A percentile compares a stretch with the other conserved stretches of the same genome.
Evolutionary conservation across 2,329 filamentous ascomycete species (phyloP).

Genomic region (Sclerotiophoma versabilis): DNA sequence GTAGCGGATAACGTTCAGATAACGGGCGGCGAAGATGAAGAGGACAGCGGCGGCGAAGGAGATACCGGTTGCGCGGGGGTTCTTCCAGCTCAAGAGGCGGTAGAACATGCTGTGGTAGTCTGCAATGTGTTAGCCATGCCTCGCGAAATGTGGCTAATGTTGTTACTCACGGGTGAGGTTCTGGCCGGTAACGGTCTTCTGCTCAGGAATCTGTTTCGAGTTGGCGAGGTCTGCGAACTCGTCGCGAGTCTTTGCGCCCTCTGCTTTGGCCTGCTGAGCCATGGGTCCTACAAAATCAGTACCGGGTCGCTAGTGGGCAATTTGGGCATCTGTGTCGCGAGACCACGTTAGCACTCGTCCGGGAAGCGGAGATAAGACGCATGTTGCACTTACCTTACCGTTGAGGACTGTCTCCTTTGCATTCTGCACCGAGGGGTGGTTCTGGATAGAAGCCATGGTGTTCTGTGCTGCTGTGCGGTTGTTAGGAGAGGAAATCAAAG

Average conservation of each 20-base stretch:
- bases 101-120: slow-evolving; percentile 73
- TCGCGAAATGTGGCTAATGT: not conserved
- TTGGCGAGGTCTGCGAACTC: slow-evolving; percentile 66
- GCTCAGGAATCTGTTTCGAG: slow-evolving; percentile 60
- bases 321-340: slow-evolving; percentile 39
- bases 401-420: slow-evolving; percentile 52
- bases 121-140: slow-evolving; percentile 36
- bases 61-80: slow-evolving; percentile 68
- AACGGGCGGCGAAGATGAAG: slow-evolving; percentile 69
- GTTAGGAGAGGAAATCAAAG: slow-evolving; percentile 36
- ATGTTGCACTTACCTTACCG: slow-evolving; percentile 50
- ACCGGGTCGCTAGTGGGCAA: slow-evolving; percentile 19
- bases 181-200: slow-evolving; percentile 66
- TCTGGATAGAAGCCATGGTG: slow-evolving; percentile 57
- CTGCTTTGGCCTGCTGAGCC: slow-evolving; percentile 63
- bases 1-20: slow-evolving; percentile 68
- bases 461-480: slow-evolving; percentile 55
- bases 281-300: slow-evolving; percentile 58
- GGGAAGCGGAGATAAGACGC: slow-evolving; percentile 2
- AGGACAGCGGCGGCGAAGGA: slow-evolving; percentile 63
- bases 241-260: slow-evolving; percentile 62
- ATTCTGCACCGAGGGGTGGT: slow-evolving; percentile 59
- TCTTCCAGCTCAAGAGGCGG: slow-evolving; percentile 71
- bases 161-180: slow-evolving; percentile 64
- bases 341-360: slow-evolving; percentile 36